A percentile compares a stretch with the other conserved stretches of the same genome.
These are phyloP conservation scores for Phytophthora tubulina DNA, from an alignment of 352 stramenopile genomes.

Conservation along the genomic window DNA sequence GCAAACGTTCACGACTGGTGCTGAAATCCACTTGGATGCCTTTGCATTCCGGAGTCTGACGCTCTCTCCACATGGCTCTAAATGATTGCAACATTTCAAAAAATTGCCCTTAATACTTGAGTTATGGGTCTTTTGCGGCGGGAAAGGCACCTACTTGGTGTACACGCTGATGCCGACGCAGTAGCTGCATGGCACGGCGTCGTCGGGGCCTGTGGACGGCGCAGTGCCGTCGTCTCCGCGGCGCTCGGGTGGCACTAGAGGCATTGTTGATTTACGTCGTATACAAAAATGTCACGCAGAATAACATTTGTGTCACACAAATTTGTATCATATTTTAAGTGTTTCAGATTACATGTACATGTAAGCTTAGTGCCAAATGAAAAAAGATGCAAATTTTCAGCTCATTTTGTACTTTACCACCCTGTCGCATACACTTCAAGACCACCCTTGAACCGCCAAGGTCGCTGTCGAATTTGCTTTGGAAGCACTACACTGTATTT, in stretches of 20 bases:
- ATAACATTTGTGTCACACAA: too few species aligned
- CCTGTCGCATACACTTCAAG: too few species aligned
- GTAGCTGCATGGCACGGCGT: constrained; percentile 51
- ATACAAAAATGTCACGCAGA: too few species aligned
- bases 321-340: too few species aligned
- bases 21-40: constrained; percentile 59
- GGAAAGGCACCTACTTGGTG: constrained; percentile 55
- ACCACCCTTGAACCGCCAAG: too few species aligned
- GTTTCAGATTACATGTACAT: too few species aligned
- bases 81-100: constrained; percentile 9
- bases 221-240: constrained; percentile 22
- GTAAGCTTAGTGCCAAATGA: too few species aligned
- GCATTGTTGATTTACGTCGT: constrained; percentile 17
- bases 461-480: too few species aligned
- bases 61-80: constrained; percentile 66
- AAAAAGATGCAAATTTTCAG: too few species aligned
- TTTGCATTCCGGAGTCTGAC: constrained; percentile 61
- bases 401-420: too few species aligned
- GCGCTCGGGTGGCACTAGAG: constrained; percentile 35
- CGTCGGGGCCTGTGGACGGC: constrained; percentile 4
- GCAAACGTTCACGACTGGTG: constrained; percentile 50
- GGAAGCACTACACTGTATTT: too few species aligned
- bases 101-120: background rate
- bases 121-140: background rate
- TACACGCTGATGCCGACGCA: constrained; percentile 76